Conservation (phyloP, 352 stramenopile genomes). For the Phytopythium montanum region DNA sequence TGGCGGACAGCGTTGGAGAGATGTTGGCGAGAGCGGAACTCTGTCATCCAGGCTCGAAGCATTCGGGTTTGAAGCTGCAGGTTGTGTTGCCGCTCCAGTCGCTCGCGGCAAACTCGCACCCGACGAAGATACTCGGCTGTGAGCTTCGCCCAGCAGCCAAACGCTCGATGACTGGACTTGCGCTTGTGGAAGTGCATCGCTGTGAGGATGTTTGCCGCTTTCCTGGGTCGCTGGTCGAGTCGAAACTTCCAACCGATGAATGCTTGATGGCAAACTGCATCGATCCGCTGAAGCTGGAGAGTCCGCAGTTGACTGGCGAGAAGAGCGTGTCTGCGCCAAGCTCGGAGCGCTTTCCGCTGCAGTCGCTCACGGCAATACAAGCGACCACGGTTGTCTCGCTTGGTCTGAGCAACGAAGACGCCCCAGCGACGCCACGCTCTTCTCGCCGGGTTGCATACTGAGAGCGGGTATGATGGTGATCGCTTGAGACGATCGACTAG, state of each 20-base stretch:
- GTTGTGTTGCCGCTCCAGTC: not conserved
- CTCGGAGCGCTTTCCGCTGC: not conserved
- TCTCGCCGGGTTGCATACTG: not conserved
- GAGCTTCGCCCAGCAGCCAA: not conserved
- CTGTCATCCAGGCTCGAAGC: constrained; percentile 15
- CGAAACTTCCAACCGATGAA: not conserved
- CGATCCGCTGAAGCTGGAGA: not conserved
- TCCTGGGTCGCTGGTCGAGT: not conserved
- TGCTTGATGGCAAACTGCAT: not conserved
- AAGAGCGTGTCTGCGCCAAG: not conserved
- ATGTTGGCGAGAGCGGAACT: constrained; percentile 8
- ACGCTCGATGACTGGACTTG: not conserved
- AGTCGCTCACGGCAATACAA: not conserved
- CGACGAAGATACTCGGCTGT: not conserved
- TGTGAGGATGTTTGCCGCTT: not conserved
- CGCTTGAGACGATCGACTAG: not conserved
- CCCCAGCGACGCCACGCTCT: not conserved
- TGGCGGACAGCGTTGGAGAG: not conserved
- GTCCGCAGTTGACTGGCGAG: not conserved
- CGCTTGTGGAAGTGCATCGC: not conserved
- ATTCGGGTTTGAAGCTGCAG: constrained; percentile 4
- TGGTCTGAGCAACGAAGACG: not conserved
- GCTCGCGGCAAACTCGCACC: not conserved
- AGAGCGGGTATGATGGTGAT: not conserved
- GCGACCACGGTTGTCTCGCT: not conserved